phyloP scores from a whole-genome alignment of 352 stramenopile genomes.

The Plasmopara viticola region DNA sequence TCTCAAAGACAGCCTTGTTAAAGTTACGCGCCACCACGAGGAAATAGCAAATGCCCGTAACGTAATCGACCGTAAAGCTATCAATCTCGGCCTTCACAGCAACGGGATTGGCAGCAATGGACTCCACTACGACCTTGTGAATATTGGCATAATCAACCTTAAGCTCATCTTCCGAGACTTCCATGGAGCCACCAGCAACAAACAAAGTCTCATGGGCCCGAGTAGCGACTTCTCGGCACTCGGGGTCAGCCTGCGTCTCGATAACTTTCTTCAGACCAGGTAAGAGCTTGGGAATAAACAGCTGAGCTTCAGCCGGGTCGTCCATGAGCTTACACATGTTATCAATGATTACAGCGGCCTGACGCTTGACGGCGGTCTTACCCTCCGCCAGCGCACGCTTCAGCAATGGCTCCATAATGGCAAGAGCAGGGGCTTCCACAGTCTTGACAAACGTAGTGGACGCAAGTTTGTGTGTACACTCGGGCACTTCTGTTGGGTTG shows the following conservation, averaged over 20 bases:
- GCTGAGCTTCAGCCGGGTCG: conserved; percentile 93
- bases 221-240: conserved; percentile 94
- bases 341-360: conserved; percentile 98
- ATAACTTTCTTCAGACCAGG: conserved; percentile 96
- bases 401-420: conserved; percentile 96
- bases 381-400: conserved; percentile 94
- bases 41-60: conserved; percentile 80
- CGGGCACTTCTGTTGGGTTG: conserved; percentile 95
- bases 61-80: conserved; percentile 87
- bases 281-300: conserved; percentile 97
- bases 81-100: conserved; percentile 87
- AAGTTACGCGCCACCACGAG: conserved; percentile 89
- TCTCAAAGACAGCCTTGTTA: conserved; percentile 91
- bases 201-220: conserved; percentile 92
- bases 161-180: conserved; percentile 87
- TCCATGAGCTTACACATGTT: conserved; percentile 99
- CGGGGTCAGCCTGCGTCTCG: conserved; percentile 93
- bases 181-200: conserved; percentile 89
- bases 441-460: conserved; percentile 99
- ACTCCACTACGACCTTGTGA: conserved; percentile 67
- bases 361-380: conserved; percentile 95
- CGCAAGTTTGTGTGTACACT: conserved; percentile 98
- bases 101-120: conserved; percentile 67
- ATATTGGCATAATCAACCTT: conserved; percentile 89
- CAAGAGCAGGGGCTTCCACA: conserved; percentile 93